Evolutionary conservation across 305 asterid genomes (phyloP).

Genomic region (Rubia balearica): DNA sequence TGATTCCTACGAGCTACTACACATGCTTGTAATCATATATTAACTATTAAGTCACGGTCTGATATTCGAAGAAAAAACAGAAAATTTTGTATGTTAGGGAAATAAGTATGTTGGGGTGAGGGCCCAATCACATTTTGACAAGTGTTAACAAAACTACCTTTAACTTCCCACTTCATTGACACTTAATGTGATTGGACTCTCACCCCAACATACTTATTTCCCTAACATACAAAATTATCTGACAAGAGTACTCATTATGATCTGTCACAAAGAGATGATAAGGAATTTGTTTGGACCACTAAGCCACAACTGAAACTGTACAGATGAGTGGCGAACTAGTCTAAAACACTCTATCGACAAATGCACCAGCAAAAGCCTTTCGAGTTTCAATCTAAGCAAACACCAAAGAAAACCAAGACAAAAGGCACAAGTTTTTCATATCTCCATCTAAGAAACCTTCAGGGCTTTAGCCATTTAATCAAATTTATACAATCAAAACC

Average conservation of each 20-base stretch:
- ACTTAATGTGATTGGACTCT: too few species aligned
- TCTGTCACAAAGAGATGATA: background rate
- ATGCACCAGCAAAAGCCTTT: background rate
- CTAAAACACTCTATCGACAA: background rate
- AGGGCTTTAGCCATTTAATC: background rate
- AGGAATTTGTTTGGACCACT: background rate
- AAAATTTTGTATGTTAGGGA: too few species aligned
- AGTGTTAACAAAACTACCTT: too few species aligned
- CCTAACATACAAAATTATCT: too few species aligned
- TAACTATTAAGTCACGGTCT: background rate
- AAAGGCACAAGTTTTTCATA: background rate
- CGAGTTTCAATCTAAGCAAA: background rate
- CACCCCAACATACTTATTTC: too few species aligned
- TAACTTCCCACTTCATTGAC: too few species aligned
- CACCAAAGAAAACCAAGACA: background rate
- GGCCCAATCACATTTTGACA: too few species aligned
- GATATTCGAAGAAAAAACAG: background rate
- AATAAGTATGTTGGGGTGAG: too few species aligned
- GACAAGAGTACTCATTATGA: background rate
- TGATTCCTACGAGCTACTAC: background rate
- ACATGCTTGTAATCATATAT: background rate
- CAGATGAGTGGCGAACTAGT: background rate
- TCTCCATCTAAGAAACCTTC: background rate
- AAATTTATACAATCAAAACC: background rate
- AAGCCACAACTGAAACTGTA: background rate